phyloP scores from a whole-genome alignment of 1,284 basidiomycete species.

The Austroboletus novae-zelandiae region DNA sequence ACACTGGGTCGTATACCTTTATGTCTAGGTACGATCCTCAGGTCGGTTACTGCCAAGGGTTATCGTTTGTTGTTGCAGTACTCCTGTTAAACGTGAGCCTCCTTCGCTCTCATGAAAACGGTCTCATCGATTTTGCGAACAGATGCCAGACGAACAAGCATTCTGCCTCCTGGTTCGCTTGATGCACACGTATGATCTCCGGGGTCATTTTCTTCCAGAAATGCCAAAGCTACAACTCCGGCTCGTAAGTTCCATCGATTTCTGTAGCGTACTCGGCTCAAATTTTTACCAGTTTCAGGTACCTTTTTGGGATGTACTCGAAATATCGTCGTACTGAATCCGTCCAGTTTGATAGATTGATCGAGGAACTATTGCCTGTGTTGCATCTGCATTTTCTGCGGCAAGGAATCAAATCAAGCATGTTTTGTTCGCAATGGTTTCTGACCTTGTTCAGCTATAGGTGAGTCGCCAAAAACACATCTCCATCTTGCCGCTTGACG shows the following conservation, averaged over 20 bases:
- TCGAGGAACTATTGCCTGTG: conserved; percentile 91
- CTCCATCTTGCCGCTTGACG: conserved; percentile 8
- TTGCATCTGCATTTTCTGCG: conserved; percentile 89
- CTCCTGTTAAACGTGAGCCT: conserved; percentile 81
- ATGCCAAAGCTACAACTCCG: conserved; percentile 97
- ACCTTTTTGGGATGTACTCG: conserved; percentile 1
- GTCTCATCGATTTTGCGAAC: conserved; percentile 2
- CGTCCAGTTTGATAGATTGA: conserved; percentile 83
- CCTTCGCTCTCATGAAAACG: neutral
- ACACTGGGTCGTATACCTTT: conserved; percentile 6
- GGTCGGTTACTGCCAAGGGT: conserved; percentile 96
- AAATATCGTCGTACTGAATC: conserved; percentile 8
- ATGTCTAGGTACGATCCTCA: conserved; percentile 80
- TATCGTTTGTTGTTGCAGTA: conserved; percentile 94
- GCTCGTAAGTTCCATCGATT: conserved; percentile 50
- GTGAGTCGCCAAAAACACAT: conserved; percentile 40
- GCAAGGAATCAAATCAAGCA: conserved; percentile 93
- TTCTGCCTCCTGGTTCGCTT: conserved; percentile 94
- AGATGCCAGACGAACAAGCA: conserved; percentile 99
- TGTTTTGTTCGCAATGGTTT: conserved; percentile 98
- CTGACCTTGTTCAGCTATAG: conserved; percentile 95
- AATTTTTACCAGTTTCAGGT: conserved; percentile 45
- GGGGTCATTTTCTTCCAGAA: conserved; percentile 95
- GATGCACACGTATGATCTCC: conserved; percentile 97
- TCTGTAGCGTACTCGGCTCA: conserved; percentile 7